phyloP scores from a whole-genome alignment of 306 rosid species.

The Calophaca sinica region DNA sequence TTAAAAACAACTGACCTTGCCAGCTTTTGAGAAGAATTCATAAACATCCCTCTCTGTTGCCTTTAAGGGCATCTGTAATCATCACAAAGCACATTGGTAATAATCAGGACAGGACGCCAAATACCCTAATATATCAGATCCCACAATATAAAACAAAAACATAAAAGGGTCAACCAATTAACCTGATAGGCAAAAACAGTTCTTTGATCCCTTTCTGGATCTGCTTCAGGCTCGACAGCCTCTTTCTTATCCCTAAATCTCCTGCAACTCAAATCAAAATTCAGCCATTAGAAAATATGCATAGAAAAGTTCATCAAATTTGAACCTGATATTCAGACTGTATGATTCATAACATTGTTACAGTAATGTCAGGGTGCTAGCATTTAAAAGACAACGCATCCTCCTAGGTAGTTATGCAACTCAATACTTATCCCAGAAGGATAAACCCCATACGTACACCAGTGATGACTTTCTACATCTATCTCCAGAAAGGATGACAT shows the following conservation, averaged over 20 bases:
- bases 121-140: neutral
- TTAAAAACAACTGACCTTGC: constrained; percentile 60
- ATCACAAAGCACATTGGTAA: constrained; percentile 37
- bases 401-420: neutral
- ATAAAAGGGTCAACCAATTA: constrained; percentile 8
- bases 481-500: neutral
- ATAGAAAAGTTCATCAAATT: constrained; percentile 12
- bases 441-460: neutral
- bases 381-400: neutral
- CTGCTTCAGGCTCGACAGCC: constrained; percentile 91
- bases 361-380: constrained; percentile 2
- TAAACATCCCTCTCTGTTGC: constrained; percentile 93
- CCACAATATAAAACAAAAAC: neutral
- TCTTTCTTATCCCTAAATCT: constrained; percentile 92
- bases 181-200: constrained; percentile 99
- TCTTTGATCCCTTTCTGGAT: constrained; percentile 99
- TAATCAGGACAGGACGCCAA: constrained; percentile 45
- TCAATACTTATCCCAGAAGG: constrained; percentile 10
- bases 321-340: constrained; percentile 28
- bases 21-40: constrained; percentile 95
- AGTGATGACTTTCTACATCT: constrained; percentile 14
- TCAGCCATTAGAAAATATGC: constrained; percentile 4
- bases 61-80: constrained; percentile 90
- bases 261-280: constrained; percentile 60
- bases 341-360: neutral